Conservation (phyloP, 306 rosid species). For the Vachellia collinsii region DNA sequence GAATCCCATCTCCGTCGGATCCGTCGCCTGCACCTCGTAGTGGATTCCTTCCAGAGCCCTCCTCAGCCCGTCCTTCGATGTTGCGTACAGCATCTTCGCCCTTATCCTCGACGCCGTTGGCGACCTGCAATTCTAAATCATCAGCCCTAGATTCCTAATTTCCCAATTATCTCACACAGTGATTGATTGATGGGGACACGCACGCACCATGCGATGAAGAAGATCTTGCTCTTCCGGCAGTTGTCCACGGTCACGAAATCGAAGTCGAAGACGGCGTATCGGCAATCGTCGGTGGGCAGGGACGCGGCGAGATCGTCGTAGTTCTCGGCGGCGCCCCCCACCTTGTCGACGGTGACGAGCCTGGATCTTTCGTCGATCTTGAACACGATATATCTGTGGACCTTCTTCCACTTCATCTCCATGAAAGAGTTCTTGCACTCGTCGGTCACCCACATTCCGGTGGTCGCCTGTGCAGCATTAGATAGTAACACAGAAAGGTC, state of each 20-base stretch:
- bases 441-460: constrained; percentile 99
- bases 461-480: constrained; percentile 68
- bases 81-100: constrained; percentile 93
- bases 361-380: constrained; percentile 91
- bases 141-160: not conserved
- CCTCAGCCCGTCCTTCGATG: constrained; percentile 94
- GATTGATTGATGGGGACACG: not conserved
- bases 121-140: constrained; percentile 55
- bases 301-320: constrained; percentile 88
- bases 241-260: constrained; percentile 98
- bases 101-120: constrained; percentile 96
- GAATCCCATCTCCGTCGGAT: constrained; percentile 96
- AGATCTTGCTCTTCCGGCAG: constrained; percentile 98
- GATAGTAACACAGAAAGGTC: not conserved
- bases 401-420: constrained; percentile 99
- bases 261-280: constrained; percentile 96
- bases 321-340: constrained; percentile 86
- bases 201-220: constrained; percentile 97
- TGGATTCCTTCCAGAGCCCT: constrained; percentile 87
- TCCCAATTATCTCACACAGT: not conserved
- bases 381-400: constrained; percentile 85
- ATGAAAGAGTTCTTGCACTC: constrained; percentile 96
- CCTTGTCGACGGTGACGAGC: constrained; percentile 91
- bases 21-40: constrained; percentile 95
- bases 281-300: constrained; percentile 84